Base-by-base conservation (phyloP, 2,329 filamentous ascomycete species). In the Lasiodiplodia sp. region DNA sequence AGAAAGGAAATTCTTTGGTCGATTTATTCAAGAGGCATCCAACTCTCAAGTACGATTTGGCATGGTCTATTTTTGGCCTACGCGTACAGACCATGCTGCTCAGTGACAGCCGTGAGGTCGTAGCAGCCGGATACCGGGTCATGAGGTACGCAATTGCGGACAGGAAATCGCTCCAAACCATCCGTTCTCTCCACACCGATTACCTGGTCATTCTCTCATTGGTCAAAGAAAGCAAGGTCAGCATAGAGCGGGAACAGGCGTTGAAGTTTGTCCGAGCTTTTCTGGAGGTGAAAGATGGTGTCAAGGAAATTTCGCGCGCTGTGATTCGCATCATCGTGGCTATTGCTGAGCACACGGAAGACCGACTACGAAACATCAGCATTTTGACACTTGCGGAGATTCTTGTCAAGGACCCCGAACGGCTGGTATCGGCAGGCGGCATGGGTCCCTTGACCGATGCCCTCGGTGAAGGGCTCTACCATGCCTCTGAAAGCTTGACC, bases 201-300 rank as follows among this genome's bases (percentile, higher is more conserved):
- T 95, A 93, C 74, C 85, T 98, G 23, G 94, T 97, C 34, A 93
- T 97, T 49, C 85, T 95, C 74, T 98, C 96, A 0, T 84, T 99
- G 40, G 93, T 96, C 72, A 98, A 98, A 78, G 96, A 98, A 78
- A 91, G 92, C 76, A 98, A 97, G 79, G 93, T 95, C n/a, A 94
- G 95, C 73, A 92, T 99, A 21, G 96, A 99, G 82, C 88, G 96
- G 66, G 96, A 99, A 79, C 96, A 99, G 80, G 96, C 96, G 14
- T 84, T 99, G 74, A 99, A 99, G 78, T 97, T 99, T 78, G 91
- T 98, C 31, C 89, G 96, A 69, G 93, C 94, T 11, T 99, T 99
- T 75, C 84, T 99, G 2, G 96, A 99, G 77, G 93, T 98, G 72
- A 97, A 97, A 77, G 93, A 94, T 71, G 96, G 96, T 12, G 90